phyloP scores from a whole-genome alignment of 78 protist species.

The Cavenderia fasciculata region DNA sequence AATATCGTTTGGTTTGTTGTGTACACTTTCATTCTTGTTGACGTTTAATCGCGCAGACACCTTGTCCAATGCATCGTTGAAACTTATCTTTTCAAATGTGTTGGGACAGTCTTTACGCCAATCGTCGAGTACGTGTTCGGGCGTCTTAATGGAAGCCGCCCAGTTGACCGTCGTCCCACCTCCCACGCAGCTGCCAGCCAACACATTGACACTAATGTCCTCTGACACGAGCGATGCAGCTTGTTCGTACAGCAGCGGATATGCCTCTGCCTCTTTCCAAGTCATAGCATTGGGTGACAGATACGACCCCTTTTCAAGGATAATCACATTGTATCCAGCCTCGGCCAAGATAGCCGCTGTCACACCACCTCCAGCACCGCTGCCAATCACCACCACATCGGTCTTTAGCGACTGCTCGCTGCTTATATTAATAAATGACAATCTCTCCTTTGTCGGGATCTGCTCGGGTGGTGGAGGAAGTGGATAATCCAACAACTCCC shows the following conservation, averaged over 20 bases:
- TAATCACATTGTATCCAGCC: conserved; percentile 59
- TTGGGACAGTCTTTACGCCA: conserved; percentile 56
- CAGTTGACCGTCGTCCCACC: conserved; percentile 80
- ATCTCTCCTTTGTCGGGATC: conserved; percentile 40
- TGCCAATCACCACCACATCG: conserved; percentile 77
- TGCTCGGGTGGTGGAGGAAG: conserved; percentile 58
- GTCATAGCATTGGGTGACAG: conserved; percentile 36
- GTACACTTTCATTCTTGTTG: background rate
- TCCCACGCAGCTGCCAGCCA: conserved; percentile 76
- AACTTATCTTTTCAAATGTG: background rate
- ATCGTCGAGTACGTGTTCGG: conserved; percentile 21
- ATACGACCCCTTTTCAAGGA: conserved; percentile 60
- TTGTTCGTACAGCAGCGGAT: conserved; percentile 59
- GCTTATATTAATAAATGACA: conserved; percentile 26
- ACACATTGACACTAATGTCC: conserved; percentile 23
- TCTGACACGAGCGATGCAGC: conserved; percentile 44
- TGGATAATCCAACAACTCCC: conserved; percentile 15
- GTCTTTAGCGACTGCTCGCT: conserved; percentile 43
- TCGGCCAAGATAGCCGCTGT: conserved; percentile 47
- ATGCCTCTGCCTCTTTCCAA: conserved; percentile 52
- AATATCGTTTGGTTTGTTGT: background rate
- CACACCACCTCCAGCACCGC: conserved; percentile 80
- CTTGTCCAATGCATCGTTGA: conserved; percentile 5
- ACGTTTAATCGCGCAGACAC: conserved; percentile 43
- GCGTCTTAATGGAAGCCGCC: conserved; percentile 71